These are phyloP conservation scores for Coniferiporia weirii DNA, from an alignment of 1,284 basidiomycete species.

Conservation along the genomic window DNA sequence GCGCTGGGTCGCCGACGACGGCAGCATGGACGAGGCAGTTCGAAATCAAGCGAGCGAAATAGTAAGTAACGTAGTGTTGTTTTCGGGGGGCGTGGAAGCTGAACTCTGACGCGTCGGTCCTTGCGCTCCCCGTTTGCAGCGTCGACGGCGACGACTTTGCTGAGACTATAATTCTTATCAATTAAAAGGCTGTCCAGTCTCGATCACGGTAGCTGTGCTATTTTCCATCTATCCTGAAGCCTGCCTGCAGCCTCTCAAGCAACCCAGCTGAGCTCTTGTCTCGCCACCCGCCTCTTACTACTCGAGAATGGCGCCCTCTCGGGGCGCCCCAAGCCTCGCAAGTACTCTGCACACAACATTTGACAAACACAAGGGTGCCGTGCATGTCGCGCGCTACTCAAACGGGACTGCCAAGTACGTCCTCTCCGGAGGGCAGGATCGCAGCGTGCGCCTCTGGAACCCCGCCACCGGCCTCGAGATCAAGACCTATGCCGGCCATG, in stretches of 20 bases:
- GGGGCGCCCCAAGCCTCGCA: slow-evolving; percentile 52
- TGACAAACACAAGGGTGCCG: slow-evolving; percentile 67
- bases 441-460: slow-evolving; percentile 90
- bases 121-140: neutral
- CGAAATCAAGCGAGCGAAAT: neutral
- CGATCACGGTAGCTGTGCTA: no score
- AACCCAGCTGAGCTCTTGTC: neutral
- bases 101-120: neutral
- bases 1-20: slow-evolving; percentile 20
- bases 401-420: slow-evolving; percentile 85
- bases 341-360: slow-evolving; percentile 60
- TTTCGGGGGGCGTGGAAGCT: neutral
- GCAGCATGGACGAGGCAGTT: slow-evolving; percentile 11
- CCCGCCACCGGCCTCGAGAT: slow-evolving; percentile 79
- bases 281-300: neutral
- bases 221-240: no score
- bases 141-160: neutral
- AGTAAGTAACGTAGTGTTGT: neutral
- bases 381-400: slow-evolving; percentile 82
- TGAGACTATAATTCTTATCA: no score
- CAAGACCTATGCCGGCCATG: slow-evolving; percentile 86
- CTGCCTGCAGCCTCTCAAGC: neutral
- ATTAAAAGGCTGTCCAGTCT: no score
- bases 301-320: slow-evolving; percentile 54
- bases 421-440: slow-evolving; percentile 88